Evolutionary conservation across 2,329 filamentous ascomycete species (phyloP).

Genomic region (Fusarium redolens): DNA sequence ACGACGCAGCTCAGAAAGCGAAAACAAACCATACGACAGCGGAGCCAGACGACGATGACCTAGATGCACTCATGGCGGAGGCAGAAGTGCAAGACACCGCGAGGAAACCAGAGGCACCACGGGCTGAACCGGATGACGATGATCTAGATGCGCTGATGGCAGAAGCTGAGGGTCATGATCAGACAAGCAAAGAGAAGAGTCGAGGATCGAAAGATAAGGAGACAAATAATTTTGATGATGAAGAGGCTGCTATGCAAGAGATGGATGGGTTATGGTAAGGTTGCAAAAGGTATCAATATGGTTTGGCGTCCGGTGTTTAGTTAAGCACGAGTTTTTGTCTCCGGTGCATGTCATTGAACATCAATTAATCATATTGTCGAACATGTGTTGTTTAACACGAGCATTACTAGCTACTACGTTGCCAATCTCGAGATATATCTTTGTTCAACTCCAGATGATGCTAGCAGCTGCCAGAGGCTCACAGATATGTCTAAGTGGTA

Average conservation of each 20-base stretch:
- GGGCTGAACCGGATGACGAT: constrained; percentile 53
- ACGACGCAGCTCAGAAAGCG: constrained; percentile 26
- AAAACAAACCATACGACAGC: constrained; percentile 18
- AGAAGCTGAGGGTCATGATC: constrained; percentile 54
- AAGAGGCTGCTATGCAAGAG: constrained; percentile 76
- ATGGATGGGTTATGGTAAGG: constrained; percentile 66
- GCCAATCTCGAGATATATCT: not conserved
- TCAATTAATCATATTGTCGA: not conserved
- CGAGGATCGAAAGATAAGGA: not conserved
- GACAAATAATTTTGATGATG: constrained; percentile 65
- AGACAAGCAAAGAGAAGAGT: not conserved
- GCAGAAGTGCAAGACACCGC: constrained; percentile 48
- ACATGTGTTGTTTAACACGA: not conserved
- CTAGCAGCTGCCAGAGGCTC: not conserved
- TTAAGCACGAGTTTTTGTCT: not conserved
- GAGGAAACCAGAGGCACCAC: constrained; percentile 24
- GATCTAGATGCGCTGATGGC: constrained; percentile 66
- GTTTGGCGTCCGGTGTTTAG: constrained; percentile 4
- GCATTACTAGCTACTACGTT: not conserved
- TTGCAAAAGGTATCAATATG: not conserved
- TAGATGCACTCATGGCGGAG: constrained; percentile 66
- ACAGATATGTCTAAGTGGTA: not conserved
- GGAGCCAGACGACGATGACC: constrained; percentile 57
- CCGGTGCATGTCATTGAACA: not conserved
- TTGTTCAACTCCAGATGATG: not conserved